These are phyloP conservation scores for Butyriboletus loyo DNA, from an alignment of 768 basidiomycete genomes.

Conservation along the genomic window DNA sequence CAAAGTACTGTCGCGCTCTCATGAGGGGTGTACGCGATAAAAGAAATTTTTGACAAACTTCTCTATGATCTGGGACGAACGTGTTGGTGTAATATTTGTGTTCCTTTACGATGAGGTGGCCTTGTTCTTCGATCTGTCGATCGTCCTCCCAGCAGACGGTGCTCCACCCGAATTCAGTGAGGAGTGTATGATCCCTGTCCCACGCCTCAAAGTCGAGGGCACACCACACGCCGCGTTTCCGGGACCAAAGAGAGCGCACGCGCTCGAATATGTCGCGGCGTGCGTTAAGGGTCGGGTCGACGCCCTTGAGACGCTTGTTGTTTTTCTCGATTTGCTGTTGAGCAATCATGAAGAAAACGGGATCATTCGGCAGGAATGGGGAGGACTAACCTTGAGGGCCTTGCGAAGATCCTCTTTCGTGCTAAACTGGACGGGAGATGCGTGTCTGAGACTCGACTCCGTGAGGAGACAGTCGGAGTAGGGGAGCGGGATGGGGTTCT, in stretches of 20 bases:
- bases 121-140: slow-evolving; percentile 44
- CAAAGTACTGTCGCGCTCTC: slow-evolving; percentile 48
- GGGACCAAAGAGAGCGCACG: slow-evolving; percentile 59
- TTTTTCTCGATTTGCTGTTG: slow-evolving; percentile 71
- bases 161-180: slow-evolving; percentile 86
- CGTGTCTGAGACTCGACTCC: slow-evolving; percentile 51
- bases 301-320: slow-evolving; percentile 72
- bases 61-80: slow-evolving; percentile 61
- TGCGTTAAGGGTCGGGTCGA: slow-evolving; percentile 49
- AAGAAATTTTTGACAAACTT: slow-evolving; percentile 41
- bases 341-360: neutral
- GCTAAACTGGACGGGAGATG: slow-evolving; percentile 56
- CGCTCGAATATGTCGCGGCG: slow-evolving; percentile 68
- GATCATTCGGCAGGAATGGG: neutral
- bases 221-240: slow-evolving; percentile 67
- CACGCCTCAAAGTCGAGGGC: slow-evolving; percentile 83
- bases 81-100: slow-evolving; percentile 54
- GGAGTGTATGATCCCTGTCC: slow-evolving; percentile 68
- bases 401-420: slow-evolving; percentile 53
- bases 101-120: slow-evolving; percentile 66
- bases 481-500: slow-evolving; percentile 64
- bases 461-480: slow-evolving; percentile 75
- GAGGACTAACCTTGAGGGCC: slow-evolving; percentile 52
- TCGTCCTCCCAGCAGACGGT: slow-evolving; percentile 54
- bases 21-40: neutral